These are phyloP conservation scores for Leptosphaerulina australis DNA, from an alignment of 2,329 filamentous ascomycete species.

Conservation along the genomic window DNA sequence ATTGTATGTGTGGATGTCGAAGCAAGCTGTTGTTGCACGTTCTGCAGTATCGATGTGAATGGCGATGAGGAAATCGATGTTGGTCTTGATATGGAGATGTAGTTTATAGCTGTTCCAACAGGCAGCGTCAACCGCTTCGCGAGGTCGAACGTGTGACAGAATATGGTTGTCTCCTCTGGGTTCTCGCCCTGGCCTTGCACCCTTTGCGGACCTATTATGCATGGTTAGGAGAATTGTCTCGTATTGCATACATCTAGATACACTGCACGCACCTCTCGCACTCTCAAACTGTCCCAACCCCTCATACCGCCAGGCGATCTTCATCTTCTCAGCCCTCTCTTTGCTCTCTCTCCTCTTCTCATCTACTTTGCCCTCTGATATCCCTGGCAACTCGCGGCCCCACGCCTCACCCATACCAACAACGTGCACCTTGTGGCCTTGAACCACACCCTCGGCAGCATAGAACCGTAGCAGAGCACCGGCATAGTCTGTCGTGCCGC, in stretches of 20 bases:
- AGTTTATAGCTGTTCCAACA: constrained; percentile 50
- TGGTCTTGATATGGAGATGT: constrained; percentile 61
- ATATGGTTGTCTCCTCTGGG: constrained; percentile 58
- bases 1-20: constrained; percentile 61
- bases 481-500: constrained; percentile 91
- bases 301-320: constrained; percentile 98
- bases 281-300: constrained; percentile 73
- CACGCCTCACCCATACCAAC: constrained; percentile 80
- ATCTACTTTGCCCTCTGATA: constrained; percentile 57
- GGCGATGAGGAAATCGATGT: constrained; percentile 61
- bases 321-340: constrained; percentile 72
- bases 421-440: constrained; percentile 87
- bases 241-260: constrained; percentile 28
- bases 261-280: constrained; percentile 64
- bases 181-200: constrained; percentile 35
- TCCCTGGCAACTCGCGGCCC: constrained; percentile 81
- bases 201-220: constrained; percentile 21
- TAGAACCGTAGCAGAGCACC: constrained; percentile 85
- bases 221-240: constrained; percentile 24
- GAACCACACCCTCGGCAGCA: constrained; percentile 88
- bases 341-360: constrained; percentile 34
- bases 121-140: constrained; percentile 56
- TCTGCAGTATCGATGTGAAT: constrained; percentile 70
- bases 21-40: constrained; percentile 61
- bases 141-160: constrained; percentile 60